A percentile compares a stretch with the other conserved stretches of the same genome.
These are phyloP conservation scores for Cordyceps javanica DNA, from an alignment of 2,329 filamentous ascomycete species.

Conservation along the genomic window DNA sequence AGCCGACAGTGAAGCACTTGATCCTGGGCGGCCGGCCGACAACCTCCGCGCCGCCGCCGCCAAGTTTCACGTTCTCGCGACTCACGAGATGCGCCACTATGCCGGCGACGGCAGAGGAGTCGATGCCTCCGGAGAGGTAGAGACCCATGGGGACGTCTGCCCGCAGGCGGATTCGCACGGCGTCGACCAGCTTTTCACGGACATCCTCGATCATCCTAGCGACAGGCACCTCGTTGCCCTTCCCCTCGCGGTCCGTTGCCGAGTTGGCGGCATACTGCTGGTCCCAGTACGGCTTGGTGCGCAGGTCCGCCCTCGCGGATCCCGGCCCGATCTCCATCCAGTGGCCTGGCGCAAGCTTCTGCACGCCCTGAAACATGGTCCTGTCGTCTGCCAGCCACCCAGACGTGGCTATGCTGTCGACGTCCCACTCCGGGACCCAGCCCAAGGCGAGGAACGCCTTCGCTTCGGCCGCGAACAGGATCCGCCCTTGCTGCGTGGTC, in stretches of 20 bases:
- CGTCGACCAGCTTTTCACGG: constrained; percentile 42
- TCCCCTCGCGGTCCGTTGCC: background rate
- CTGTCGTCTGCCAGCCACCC: constrained; percentile 38
- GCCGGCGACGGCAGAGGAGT: constrained; percentile 50
- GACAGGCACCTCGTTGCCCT: constrained; percentile 44
- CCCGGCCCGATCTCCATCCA: constrained; percentile 29
- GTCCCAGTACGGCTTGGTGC: constrained; percentile 38
- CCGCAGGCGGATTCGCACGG: constrained; percentile 44
- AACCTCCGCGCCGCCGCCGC: too few species aligned
- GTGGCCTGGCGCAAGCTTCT: constrained; percentile 37
- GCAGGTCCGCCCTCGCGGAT: background rate
- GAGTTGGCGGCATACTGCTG: background rate
- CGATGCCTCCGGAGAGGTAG: constrained; percentile 51
- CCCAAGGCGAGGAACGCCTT: constrained; percentile 47
- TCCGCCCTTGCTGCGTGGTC: constrained; percentile 31
- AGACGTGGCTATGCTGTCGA: constrained; percentile 35
- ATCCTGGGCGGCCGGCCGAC: background rate
- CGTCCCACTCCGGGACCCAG: constrained; percentile 48
- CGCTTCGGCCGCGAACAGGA: constrained; percentile 46
- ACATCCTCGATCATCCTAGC: constrained; percentile 44
- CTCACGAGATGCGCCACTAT: constrained; percentile 47
- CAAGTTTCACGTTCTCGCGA: constrained; percentile 32
- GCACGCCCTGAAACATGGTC: constrained; percentile 45
- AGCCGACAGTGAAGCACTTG: constrained; percentile 1
- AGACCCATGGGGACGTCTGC: constrained; percentile 55